Evolutionary conservation across 768 basidiomycete species (phyloP).

Genomic region (Boletus speciosus): DNA sequence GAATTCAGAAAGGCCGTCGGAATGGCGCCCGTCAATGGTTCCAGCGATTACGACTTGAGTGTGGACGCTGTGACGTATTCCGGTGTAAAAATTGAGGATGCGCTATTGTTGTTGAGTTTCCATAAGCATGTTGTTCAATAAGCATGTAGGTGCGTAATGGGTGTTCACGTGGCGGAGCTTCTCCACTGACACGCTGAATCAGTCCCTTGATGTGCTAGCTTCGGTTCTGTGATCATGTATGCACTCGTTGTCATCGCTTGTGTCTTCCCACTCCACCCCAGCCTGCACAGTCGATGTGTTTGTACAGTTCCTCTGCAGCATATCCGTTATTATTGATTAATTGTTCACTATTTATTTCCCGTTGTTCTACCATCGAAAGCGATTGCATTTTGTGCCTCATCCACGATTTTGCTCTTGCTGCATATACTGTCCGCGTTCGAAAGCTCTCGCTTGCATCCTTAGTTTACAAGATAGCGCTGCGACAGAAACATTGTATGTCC

Average conservation of each 20-base stretch:
- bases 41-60: constrained; percentile 27
- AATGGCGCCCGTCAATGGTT: constrained; percentile 17
- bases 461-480: constrained; percentile 13
- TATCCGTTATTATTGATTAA: constrained; percentile 38
- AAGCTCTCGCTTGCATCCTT: constrained; percentile 11
- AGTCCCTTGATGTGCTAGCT: constrained; percentile 15
- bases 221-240: constrained; percentile 19
- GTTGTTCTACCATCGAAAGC: constrained; percentile 2
- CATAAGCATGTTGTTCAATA: constrained; percentile 62
- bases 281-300: constrained; percentile 6
- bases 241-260: constrained; percentile 9
- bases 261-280: constrained; percentile 7
- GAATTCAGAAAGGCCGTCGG: constrained; percentile 47
- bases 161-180: neutral
- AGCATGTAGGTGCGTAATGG: constrained; percentile 25
- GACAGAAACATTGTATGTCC: constrained; percentile 22
- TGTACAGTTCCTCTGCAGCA: constrained; percentile 21
- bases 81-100: constrained; percentile 71
- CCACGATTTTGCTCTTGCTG: constrained; percentile 12
- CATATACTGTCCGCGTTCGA: constrained; percentile 13
- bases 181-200: constrained; percentile 10
- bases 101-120: constrained; percentile 69
- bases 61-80: constrained; percentile 35
- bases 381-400: constrained; percentile 8
- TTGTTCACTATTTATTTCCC: constrained; percentile 26